A percentile compares a stretch with the other conserved stretches of the same genome.
Evolutionary conservation across 2,329 filamentous ascomycete species (phyloP).

Genomic region (Fusarium nygamai): DNA sequence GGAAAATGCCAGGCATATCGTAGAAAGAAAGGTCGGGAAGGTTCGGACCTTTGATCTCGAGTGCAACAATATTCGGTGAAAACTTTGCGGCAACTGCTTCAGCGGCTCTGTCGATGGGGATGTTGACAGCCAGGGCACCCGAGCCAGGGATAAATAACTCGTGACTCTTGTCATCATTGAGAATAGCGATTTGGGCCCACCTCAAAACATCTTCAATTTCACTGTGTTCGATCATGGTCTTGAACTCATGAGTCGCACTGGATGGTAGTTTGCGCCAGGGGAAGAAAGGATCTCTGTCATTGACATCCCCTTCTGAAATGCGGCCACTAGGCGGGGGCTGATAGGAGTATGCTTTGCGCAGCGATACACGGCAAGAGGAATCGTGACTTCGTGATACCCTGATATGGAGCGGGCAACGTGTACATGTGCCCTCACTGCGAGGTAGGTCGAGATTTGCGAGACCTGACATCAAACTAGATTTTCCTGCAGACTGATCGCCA

Average conservation of each 20-base stretch:
- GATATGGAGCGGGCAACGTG: slow-evolving; percentile 83
- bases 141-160: slow-evolving; percentile 64
- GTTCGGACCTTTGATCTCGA: slow-evolving; percentile 77
- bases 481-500: slow-evolving; percentile 86
- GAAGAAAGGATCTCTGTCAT: slow-evolving; percentile 64
- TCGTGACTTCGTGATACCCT: slow-evolving; percentile 67
- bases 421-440: slow-evolving; percentile 77
- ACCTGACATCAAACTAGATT: slow-evolving; percentile 74
- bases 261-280: slow-evolving; percentile 69
- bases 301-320: slow-evolving; percentile 59
- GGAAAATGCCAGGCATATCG: slow-evolving; percentile 85
- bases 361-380: slow-evolving; percentile 75
- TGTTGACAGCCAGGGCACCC: slow-evolving; percentile 53
- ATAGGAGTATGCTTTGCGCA: slow-evolving; percentile 73
- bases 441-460: slow-evolving; percentile 78
- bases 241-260: slow-evolving; percentile 66
- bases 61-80: slow-evolving; percentile 81
- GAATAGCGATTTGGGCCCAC: slow-evolving; percentile 79
- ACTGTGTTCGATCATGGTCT: slow-evolving; percentile 66
- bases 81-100: slow-evolving; percentile 70
- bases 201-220: slow-evolving; percentile 74
- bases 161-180: slow-evolving; percentile 71
- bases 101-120: slow-evolving; percentile 48
- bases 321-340: slow-evolving; percentile 51
- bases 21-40: slow-evolving; percentile 83